phyloP scores from a whole-genome alignment of 768 basidiomycete genomes.

The Candolleomyces eurysporus region DNA sequence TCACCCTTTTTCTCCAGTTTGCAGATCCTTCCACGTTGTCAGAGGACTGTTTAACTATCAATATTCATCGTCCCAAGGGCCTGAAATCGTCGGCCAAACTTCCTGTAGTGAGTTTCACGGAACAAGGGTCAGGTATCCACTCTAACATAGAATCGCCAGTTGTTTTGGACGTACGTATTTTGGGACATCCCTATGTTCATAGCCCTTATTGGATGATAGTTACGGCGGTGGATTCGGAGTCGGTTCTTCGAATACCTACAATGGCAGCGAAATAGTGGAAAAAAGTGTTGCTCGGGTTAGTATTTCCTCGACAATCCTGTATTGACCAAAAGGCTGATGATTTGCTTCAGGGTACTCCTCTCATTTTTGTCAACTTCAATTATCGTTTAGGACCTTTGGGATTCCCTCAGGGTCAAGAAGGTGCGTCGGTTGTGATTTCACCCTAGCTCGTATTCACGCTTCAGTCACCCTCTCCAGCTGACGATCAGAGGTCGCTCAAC shows the following conservation, averaged over 20 bases:
- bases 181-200: conserved; percentile 17
- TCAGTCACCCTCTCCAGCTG: conserved; percentile 22
- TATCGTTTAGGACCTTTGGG: conserved; percentile 47
- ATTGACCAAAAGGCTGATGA: conserved; percentile 12
- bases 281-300: conserved; percentile 36
- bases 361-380: conserved; percentile 40
- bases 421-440: conserved; percentile 32
- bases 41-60: conserved; percentile 63
- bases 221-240: conserved; percentile 33
- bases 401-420: conserved; percentile 39
- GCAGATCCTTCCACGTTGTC: conserved; percentile 25
- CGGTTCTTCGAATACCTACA: conserved; percentile 26
- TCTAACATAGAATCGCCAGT: conserved; percentile 11
- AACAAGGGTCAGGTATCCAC: background rate
- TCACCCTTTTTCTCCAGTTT: background rate
- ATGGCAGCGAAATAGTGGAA: conserved; percentile 33
- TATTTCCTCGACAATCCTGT: conserved; percentile 1
- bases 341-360: conserved; percentile 36
- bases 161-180: conserved; percentile 38
- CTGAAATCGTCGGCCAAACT: conserved; percentile 23
- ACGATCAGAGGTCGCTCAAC: conserved; percentile 35
- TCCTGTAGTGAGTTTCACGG: conserved; percentile 32
- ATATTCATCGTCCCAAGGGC: conserved; percentile 52
- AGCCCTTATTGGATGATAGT: conserved; percentile 32
- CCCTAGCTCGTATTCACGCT: conserved; percentile 30